Evolutionary conservation across 306 rosid genomes (phyloP).

Genomic region (Senna tora): DNA sequence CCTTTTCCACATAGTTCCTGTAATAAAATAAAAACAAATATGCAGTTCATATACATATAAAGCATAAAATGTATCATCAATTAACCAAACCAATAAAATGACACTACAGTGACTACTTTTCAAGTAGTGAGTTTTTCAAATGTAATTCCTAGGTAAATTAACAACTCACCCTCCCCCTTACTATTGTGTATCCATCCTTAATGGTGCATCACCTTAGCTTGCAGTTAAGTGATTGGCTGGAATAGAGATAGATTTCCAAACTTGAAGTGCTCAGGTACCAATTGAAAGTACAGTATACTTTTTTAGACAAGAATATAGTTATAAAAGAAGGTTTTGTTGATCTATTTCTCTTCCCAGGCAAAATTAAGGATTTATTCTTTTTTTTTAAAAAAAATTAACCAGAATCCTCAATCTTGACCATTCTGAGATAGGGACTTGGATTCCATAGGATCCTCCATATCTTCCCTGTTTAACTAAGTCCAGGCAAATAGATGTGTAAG

Average conservation of each 20-base stretch:
- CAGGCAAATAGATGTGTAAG: neutral
- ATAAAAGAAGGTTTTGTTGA: slow-evolving; percentile 13
- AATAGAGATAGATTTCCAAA: slow-evolving; percentile 28
- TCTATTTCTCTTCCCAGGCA: neutral
- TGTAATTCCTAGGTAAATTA: slow-evolving; percentile 28
- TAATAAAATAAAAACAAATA: slow-evolving; percentile 31
- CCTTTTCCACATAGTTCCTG: slow-evolving; percentile 90
- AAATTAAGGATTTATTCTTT: neutral
- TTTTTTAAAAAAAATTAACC: neutral
- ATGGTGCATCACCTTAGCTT: slow-evolving; percentile 3
- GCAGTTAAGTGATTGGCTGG: slow-evolving; percentile 14
- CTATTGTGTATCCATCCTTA: slow-evolving; percentile 9
- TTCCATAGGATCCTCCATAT: slow-evolving; percentile 8
- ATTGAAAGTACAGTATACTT: slow-evolving; percentile 13
- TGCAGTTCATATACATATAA: slow-evolving; percentile 23
- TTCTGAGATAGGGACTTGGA: neutral
- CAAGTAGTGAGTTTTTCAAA: slow-evolving; percentile 22
- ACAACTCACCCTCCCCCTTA: slow-evolving; percentile 6
- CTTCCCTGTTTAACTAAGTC: neutral
- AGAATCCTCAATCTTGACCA: slow-evolving; percentile 13
- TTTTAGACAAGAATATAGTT: slow-evolving; percentile 1
- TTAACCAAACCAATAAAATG: slow-evolving; percentile 21
- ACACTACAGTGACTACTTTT: slow-evolving; percentile 10
- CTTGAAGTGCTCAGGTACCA: neutral
- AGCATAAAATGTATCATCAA: slow-evolving; percentile 19